Evolutionary conservation across 345 rosid species (phyloP).

Genomic region (Microthlaspi erraticum): DNA sequence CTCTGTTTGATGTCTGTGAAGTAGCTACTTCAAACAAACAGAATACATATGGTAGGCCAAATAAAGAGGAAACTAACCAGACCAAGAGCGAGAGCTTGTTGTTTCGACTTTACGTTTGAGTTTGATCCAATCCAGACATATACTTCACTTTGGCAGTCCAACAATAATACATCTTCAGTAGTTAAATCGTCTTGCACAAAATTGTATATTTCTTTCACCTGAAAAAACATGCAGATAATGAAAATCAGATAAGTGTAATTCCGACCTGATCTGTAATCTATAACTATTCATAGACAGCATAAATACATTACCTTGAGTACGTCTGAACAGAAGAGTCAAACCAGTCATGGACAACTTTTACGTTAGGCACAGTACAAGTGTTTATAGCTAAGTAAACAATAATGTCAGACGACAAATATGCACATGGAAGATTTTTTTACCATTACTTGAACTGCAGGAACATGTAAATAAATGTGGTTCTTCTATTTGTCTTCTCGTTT

Average conservation of each 20-base stretch:
- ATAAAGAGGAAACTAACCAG: slow-evolving; percentile 49
- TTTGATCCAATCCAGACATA: slow-evolving; percentile 74
- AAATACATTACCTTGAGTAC: slow-evolving; percentile 70
- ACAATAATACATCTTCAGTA: slow-evolving; percentile 77
- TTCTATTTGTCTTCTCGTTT: slow-evolving; percentile 52
- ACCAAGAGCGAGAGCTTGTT: slow-evolving; percentile 63
- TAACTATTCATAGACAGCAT: slow-evolving; percentile 19
- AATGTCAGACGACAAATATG: slow-evolving; percentile 38
- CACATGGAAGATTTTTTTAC: slow-evolving; percentile 41
- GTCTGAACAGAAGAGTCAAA: slow-evolving; percentile 59
- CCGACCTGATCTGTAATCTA: slow-evolving; percentile 4
- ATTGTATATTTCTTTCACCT: slow-evolving; percentile 83
- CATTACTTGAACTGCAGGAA: slow-evolving; percentile 58
- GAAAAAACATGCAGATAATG: slow-evolving; percentile 32
- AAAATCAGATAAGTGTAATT: slow-evolving; percentile 8
- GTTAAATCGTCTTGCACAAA: slow-evolving; percentile 90
- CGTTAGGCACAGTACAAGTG: no score
- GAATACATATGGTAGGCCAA: neutral
- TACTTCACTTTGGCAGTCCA: slow-evolving; percentile 70
- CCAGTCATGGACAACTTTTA: slow-evolving; percentile 49
- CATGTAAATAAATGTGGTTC: slow-evolving; percentile 69
- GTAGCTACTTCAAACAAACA: neutral
- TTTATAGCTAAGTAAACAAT: no score
- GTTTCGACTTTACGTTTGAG: slow-evolving; percentile 55
- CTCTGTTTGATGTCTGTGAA: neutral